phyloP scores from a whole-genome alignment of 2,329 filamentous ascomycete species.

The Aspergillus tubingensis region DNA sequence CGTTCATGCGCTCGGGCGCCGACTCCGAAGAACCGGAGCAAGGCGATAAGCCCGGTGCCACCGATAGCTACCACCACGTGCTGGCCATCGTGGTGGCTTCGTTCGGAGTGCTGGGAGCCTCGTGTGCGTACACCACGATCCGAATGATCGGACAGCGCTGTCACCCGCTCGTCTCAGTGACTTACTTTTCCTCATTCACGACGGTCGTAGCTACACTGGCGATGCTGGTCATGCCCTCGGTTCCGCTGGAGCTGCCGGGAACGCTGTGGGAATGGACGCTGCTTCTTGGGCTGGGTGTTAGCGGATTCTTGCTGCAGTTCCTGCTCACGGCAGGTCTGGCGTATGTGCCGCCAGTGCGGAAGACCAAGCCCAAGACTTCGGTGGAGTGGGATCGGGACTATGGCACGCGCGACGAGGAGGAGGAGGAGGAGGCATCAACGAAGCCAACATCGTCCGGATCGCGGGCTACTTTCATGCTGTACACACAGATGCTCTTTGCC shows the following conservation, averaged over 20 bases:
- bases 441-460: constrained; percentile 31
- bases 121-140: constrained; percentile 74
- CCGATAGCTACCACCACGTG: constrained; percentile 65
- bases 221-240: constrained; percentile 58
- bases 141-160: constrained; percentile 77
- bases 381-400: not conserved
- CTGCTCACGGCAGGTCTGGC: constrained; percentile 76
- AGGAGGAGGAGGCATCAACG: not conserved
- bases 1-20: constrained; percentile 13
- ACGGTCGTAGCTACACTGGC: constrained; percentile 66
- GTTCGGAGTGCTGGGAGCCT: constrained; percentile 74
- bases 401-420: constrained; percentile 4
- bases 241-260: constrained; percentile 59
- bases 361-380: not conserved
- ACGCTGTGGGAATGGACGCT: constrained; percentile 64
- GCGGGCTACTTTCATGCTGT: constrained; percentile 67
- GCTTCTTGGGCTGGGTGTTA: constrained; percentile 67
- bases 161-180: constrained; percentile 81
- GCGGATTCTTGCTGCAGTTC: constrained; percentile 84
- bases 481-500: constrained; percentile 71
- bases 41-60: constrained; percentile 33
- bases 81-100: constrained; percentile 71
- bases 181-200: constrained; percentile 75
- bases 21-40: constrained; percentile 21
- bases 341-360: constrained; percentile 61